Conservation (phyloP, 441 rosid genomes). For the Aleurites moluccanus region DNA sequence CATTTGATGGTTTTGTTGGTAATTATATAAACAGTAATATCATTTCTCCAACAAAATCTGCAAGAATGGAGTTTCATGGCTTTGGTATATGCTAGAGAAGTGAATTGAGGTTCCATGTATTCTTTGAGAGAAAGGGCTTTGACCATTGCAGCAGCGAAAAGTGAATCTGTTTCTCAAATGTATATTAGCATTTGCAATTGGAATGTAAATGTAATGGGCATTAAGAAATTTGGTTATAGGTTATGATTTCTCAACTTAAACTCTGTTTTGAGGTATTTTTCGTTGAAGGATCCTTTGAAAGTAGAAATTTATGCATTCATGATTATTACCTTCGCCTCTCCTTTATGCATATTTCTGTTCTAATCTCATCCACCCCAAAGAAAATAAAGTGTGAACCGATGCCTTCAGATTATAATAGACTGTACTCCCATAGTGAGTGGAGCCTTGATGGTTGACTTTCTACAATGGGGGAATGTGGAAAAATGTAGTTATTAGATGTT, state of each 20-base stretch:
- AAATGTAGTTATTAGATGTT: too few species aligned
- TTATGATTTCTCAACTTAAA: not conserved
- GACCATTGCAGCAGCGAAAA: not conserved
- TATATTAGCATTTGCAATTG: not conserved
- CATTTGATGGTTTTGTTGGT: not conserved
- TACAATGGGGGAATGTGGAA: too few species aligned
- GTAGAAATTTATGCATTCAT: too few species aligned
- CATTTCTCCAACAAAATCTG: not conserved
- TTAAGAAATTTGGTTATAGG: not conserved
- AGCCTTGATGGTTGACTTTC: too few species aligned
- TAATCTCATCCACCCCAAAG: too few species aligned
- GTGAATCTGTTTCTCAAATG: not conserved
- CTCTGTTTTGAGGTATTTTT: too few species aligned
- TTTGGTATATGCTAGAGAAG: not conserved
- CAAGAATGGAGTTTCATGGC: not conserved
- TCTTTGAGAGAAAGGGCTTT: not conserved
- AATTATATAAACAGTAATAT: not conserved
- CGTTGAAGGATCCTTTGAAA: too few species aligned
- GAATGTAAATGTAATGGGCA: not conserved
- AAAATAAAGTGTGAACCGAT: too few species aligned
- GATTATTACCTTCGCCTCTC: too few species aligned
- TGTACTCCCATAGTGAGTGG: too few species aligned
- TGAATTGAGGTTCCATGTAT: not conserved
- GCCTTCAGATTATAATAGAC: too few species aligned
- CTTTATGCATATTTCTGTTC: too few species aligned